These are phyloP conservation scores for Mycogone perniciosa DNA, from an alignment of 2,329 filamentous ascomycete genomes.

Conservation along the genomic window DNA sequence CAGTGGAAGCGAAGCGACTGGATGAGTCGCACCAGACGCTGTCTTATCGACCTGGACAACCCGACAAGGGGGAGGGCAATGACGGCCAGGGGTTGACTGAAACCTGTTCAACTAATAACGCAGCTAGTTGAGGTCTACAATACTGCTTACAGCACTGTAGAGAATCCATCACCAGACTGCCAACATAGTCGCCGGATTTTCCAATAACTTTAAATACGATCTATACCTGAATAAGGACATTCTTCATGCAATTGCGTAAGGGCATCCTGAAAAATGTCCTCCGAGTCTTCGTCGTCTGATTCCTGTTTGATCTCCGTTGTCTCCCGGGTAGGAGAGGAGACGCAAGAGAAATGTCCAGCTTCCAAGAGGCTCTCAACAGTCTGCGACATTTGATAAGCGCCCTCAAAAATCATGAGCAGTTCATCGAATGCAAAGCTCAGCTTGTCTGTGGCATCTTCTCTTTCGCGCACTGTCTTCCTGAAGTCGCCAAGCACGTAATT, in stretches of 20 bases:
- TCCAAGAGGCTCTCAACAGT: slow-evolving; percentile 8
- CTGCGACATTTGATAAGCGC: neutral
- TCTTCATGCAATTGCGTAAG: neutral
- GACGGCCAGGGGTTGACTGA: too few relatives aligned
- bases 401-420: slow-evolving; percentile 1
- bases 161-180: too few relatives aligned
- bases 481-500: slow-evolving; percentile 16
- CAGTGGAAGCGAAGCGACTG: too few relatives aligned
- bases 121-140: too few relatives aligned
- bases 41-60: too few relatives aligned
- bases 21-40: too few relatives aligned
- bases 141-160: too few relatives aligned
- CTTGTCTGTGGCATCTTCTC: neutral
- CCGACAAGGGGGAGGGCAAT: too few relatives aligned
- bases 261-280: neutral
- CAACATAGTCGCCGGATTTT: too few relatives aligned
- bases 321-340: neutral
- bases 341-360: neutral
- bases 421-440: slow-evolving; percentile 5
- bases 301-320: neutral
- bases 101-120: too few relatives aligned
- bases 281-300: neutral
- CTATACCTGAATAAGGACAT: neutral
- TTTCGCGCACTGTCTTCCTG: neutral
- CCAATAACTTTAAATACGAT: neutral